A percentile compares a stretch with the other conserved stretches of the same genome.
Evolutionary conservation across 768 basidiomycete species (phyloP).

Genomic region (Amanita pallidorosea): DNA sequence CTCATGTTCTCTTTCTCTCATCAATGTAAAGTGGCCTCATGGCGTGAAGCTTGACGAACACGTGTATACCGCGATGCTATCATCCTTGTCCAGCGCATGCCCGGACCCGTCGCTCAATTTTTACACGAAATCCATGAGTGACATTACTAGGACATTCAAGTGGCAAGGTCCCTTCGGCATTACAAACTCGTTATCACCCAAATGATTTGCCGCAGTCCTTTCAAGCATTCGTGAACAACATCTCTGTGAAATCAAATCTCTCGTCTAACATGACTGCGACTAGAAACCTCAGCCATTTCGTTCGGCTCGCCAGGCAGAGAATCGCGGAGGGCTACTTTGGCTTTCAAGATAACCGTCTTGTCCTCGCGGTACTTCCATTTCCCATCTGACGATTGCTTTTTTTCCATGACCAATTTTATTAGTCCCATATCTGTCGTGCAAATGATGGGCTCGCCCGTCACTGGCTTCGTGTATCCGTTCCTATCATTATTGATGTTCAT

Average conservation of each 20-base stretch:
- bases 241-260: not conserved
- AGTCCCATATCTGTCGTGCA: slow-evolving; percentile 4
- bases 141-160: too few species aligned
- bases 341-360: not conserved
- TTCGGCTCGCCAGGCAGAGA: not conserved
- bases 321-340: not conserved
- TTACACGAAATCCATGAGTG: too few species aligned
- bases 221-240: not conserved
- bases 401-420: not conserved
- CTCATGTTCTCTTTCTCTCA: not conserved
- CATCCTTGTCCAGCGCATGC: too few species aligned
- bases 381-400: not conserved
- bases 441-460: not conserved
- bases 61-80: too few species aligned
- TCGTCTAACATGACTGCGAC: not conserved
- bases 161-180: too few species aligned
- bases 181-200: too few species aligned
- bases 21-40: not conserved
- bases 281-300: not conserved
- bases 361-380: not conserved
- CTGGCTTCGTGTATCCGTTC: not conserved
- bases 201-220: too few species aligned
- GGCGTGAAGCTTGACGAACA: too few species aligned
- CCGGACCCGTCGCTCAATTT: too few species aligned
- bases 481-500: not conserved